Evolutionary conservation across 306 rosid species (phyloP), one percentile per base, ranked within the genome.

Genomic region (Inga oerstediana): DNA sequence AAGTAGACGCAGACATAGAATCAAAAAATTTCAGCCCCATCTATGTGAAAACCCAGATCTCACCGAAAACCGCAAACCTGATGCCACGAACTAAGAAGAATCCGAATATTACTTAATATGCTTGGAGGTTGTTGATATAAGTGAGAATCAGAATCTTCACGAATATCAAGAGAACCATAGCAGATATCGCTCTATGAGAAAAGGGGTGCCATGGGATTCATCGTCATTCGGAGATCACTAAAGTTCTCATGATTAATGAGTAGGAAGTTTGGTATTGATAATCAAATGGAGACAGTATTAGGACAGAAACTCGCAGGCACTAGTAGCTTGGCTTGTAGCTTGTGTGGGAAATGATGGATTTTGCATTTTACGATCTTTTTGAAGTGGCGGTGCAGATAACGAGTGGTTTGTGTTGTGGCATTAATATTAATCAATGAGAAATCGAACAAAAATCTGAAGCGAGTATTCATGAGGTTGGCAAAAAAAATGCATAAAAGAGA

Each of bases 21-120:
- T 88, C 91, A 74, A 89, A 86, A 70, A 81, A 81, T 56, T 86
- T 90, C 72, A 89, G 82, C 84, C 91, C 97, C 97, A 90, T 95
- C 80, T 35, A 68, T 20, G 79, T 80, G 80, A 85, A 46, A 59
- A 80, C 43, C 75, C 54, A 66, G 83, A 41, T 71, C 80, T 82
- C 74, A 88, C 78, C 80, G 27, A 81, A 45, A 75, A 78, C 32
- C 56, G 45, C 77, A 56, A 17, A 70, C 85, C 58, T 51, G 65
- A 69, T 44, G 48, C 81, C 78, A 83, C 86, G 7, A 76, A 75
- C 13, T 34, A 73, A 78, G 9, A 82, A 80, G 49, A 76, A 46
- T n/a, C 72, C 32, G 13, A 37, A 22, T 46, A 61, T 39, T 3
- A 32, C 34, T 32, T 27, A 0, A 17, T 37, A 11, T 30, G 71